phyloP scores from a whole-genome alignment of 768 basidiomycete species.

The Ramaria sp. region DNA sequence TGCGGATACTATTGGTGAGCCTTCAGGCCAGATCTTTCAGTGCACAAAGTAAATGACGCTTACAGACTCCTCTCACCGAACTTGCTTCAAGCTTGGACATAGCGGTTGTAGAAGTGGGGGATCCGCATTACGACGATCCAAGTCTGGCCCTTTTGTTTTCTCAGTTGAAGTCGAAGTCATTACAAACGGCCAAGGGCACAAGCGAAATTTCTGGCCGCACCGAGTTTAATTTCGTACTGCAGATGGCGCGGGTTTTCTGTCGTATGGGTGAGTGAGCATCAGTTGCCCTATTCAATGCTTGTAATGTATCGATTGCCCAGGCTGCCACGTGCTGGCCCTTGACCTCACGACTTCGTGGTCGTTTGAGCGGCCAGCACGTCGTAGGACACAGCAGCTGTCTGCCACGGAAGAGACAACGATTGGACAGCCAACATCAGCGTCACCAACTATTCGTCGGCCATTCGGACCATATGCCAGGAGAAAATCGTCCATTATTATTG shows the following conservation, averaged over 20 bases:
- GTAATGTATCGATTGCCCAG: conserved; percentile 29
- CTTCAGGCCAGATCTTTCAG: neutral
- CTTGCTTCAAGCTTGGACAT: conserved; percentile 41
- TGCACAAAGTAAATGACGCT: neutral
- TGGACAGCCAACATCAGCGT: neutral
- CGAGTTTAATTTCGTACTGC: conserved; percentile 93
- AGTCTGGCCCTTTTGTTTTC: conserved; percentile 85
- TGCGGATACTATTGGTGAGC: conserved; percentile 79
- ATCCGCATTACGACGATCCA: conserved; percentile 89
- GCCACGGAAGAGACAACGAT: neutral
- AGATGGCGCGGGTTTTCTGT: conserved; percentile 88
- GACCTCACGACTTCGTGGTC: conserved; percentile 88
- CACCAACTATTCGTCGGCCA: conserved; percentile 21
- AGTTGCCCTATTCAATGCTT: neutral
- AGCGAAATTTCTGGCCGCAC: conserved; percentile 79
- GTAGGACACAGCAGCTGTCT: conserved; percentile 13
- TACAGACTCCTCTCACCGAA: conserved; percentile 67
- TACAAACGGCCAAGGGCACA: conserved; percentile 89
- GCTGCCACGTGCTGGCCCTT: conserved; percentile 87
- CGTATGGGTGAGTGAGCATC: conserved; percentile 65
- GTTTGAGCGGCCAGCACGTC: conserved; percentile 66
- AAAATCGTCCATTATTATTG: conserved; percentile 72
- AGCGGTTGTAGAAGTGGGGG: conserved; percentile 54
- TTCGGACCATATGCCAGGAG: conserved; percentile 48
- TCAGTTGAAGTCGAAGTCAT: conserved; percentile 78